Base-by-base conservation (phyloP, 169 alveolate species). In the Plasmodium adleri region DNA sequence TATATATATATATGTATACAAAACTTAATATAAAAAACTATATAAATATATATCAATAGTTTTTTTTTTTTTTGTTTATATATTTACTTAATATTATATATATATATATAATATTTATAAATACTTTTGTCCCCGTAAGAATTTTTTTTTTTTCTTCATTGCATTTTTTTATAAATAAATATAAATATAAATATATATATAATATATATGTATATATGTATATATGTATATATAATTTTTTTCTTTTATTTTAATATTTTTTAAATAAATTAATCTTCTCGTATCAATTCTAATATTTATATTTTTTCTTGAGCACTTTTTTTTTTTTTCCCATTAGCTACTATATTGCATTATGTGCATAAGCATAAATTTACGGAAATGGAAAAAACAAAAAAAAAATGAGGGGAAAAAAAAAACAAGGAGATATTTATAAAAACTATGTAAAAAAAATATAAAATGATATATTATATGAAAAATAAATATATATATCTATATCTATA, bases 291-390 rank as follows among this genome's bases (percentile, higher is more conserved):
- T 60, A 60, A 60, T 20, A 22, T 60, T 60, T 12, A 60, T 60
- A 60, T 47, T 49, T 70, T 49, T 70, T 66, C 43, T 66, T 70
- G 78, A 45, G 78, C 78, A 70, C 78, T 68, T 47, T 45, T 47
- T 68, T 68, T 49, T 70, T 70, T 70, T 50, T 70, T 15, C 26
- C 26, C 22, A 17, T 70, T 24, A 47, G 78, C 63, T 70, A 64
- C 73, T 64, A 64, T 28, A 28, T 28, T 64, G 73, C 54, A 28
- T 64, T 64, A 28, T 64, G 73, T 22, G 54, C 20, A 64, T 26
- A 64, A 32, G 54, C 54, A 64, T 13, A 64, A 64, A 28, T 28
- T 64, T 64, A 64, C 50, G 73, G 73, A 64, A 64, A 32, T 26
- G 54, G 39, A 26, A 64, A 64, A 64, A 64, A 64, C 22, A 63